Evolutionary conservation across 345 rosid genomes (phyloP).

Genomic region (Noccaea caerulescens): DNA sequence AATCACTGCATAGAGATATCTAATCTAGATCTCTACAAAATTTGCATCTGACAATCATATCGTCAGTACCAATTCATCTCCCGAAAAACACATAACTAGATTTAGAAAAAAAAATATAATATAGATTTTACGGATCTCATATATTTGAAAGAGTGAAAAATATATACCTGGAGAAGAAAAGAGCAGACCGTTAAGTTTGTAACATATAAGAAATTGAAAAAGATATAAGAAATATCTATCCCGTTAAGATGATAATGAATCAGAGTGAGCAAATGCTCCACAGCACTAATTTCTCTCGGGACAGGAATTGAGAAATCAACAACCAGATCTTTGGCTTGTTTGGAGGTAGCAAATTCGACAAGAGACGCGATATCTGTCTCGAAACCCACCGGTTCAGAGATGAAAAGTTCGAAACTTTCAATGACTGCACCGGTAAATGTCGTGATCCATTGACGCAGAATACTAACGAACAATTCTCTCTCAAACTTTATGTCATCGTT

Average conservation of each 20-base stretch:
- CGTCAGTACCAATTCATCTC: not conserved
- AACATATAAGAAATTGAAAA: slow-evolving; percentile 13
- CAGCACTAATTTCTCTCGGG: not conserved
- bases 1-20: too few species aligned
- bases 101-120: not conserved
- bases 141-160: not conserved
- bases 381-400: slow-evolving; percentile 1
- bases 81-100: not conserved
- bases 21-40: too few species aligned
- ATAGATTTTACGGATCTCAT: not conserved
- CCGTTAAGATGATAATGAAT: not conserved
- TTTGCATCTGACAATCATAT: too few species aligned
- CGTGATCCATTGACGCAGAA: slow-evolving; percentile 10
- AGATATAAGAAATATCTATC: slow-evolving; percentile 24
- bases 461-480: not conserved
- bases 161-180: slow-evolving; percentile 18
- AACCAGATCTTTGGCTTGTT: slow-evolving; percentile 10
- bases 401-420: slow-evolving; percentile 18
- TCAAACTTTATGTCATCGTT: not conserved
- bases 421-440: not conserved
- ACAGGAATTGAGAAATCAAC: slow-evolving; percentile 15
- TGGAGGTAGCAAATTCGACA: slow-evolving; percentile 22
- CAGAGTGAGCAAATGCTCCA: not conserved
- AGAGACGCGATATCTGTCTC: slow-evolving; percentile 7
- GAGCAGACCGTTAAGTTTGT: slow-evolving; percentile 14